A percentile compares a stretch with the other conserved stretches of the same genome.
Conservation (phyloP, 805 yeast species). For the Myxozyma neglecta region DNA sequence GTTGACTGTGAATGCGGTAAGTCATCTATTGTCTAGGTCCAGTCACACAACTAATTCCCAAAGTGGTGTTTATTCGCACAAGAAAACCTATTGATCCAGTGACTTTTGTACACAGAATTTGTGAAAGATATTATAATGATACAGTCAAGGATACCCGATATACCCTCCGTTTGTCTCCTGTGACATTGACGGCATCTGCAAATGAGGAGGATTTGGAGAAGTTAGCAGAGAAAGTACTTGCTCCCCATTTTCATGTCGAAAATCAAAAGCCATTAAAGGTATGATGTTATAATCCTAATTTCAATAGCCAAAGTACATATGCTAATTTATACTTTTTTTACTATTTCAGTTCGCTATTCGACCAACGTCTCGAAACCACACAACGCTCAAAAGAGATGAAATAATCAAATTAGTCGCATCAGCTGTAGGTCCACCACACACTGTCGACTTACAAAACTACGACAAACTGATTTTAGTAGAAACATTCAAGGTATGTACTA, state of each 20-base stretch:
- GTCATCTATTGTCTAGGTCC: slow-evolving; percentile 42
- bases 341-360: slow-evolving; percentile 69
- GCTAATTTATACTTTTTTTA: not conserved
- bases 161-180: slow-evolving; percentile 78
- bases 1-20: slow-evolving; percentile 79
- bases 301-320: too few relatives aligned
- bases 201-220: slow-evolving; percentile 64
- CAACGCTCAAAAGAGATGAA: slow-evolving; percentile 66
- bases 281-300: not conserved
- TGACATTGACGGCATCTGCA: slow-evolving; percentile 72
- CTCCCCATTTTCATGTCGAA: slow-evolving; percentile 63
- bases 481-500: slow-evolving; percentile 59
- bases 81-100: slow-evolving; percentile 80
- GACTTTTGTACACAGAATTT: slow-evolving; percentile 60
- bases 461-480: slow-evolving; percentile 81
- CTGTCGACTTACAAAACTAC: slow-evolving; percentile 74
- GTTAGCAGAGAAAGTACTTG: slow-evolving; percentile 59
- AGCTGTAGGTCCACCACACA: slow-evolving; percentile 70
- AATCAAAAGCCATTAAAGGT: slow-evolving; percentile 33
- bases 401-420: slow-evolving; percentile 72
- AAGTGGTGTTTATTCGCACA: slow-evolving; percentile 77
- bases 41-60: not conserved
- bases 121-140: slow-evolving; percentile 57
- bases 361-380: slow-evolving; percentile 75
- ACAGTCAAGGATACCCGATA: slow-evolving; percentile 60